A percentile compares a stretch with the other conserved stretches of the same genome.
Conservation (phyloP, 2,329 filamentous ascomycete genomes). For the Amylocarpus encephaloides region DNA sequence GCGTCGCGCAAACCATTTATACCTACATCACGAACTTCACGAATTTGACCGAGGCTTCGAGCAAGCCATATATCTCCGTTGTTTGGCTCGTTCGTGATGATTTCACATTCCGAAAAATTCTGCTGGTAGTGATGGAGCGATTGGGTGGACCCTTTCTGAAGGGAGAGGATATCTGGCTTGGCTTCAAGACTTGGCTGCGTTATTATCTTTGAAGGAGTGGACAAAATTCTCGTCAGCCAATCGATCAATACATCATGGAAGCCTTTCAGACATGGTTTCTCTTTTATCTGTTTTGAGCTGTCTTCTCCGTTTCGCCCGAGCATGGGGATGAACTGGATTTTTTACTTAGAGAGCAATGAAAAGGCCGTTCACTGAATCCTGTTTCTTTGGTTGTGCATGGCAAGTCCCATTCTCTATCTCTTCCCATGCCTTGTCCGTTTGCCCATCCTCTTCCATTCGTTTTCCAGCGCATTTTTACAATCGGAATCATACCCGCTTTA, state of each 20-base stretch:
- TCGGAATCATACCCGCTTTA: no score
- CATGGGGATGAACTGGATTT: slow-evolving; percentile 11
- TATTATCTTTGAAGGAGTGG: slow-evolving; percentile 25
- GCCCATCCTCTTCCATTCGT: no score
- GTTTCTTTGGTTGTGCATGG: not conserved
- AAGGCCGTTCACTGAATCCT: slow-evolving; percentile 9
- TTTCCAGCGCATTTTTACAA: no score
- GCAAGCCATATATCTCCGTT: slow-evolving; percentile 24
- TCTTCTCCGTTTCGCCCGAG: slow-evolving; percentile 18
- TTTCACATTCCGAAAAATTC: slow-evolving; percentile 33
- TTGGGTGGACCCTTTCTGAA: slow-evolving; percentile 27
- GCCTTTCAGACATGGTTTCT: slow-evolving; percentile 20
- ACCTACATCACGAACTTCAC: slow-evolving; percentile 31
- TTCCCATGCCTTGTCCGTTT: not conserved
- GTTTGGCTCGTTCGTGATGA: slow-evolving; percentile 27
- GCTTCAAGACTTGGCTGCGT: slow-evolving; percentile 26
- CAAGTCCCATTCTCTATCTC: not conserved
- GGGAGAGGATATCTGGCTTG: slow-evolving; percentile 23
- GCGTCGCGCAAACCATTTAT: slow-evolving; percentile 24
- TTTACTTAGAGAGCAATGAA: slow-evolving; percentile 24
- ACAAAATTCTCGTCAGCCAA: slow-evolving; percentile 29
- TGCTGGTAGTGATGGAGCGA: slow-evolving; percentile 29
- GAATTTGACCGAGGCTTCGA: slow-evolving; percentile 30
- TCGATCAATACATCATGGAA: slow-evolving; percentile 29
- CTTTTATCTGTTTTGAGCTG: slow-evolving; percentile 18